Evolutionary conservation across 202 grass and related monocot genomes (phyloP).

Genomic region (Digitaria exilis): DNA sequence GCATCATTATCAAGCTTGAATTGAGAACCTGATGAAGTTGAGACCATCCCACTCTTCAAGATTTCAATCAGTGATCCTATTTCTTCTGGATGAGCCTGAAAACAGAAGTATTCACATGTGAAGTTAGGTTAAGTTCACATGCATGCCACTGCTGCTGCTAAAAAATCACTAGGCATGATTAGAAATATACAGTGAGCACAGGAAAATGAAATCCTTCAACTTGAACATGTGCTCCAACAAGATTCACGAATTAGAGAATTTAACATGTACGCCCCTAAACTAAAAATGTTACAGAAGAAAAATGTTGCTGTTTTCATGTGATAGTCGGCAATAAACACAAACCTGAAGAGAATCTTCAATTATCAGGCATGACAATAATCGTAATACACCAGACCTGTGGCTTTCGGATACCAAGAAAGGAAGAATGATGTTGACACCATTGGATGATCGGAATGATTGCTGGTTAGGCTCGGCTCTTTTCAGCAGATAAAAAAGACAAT

Average conservation of each 20-base stretch:
- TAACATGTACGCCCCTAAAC: background rate
- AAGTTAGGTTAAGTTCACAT: slow-evolving; percentile 27
- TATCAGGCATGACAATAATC: slow-evolving; percentile 89
- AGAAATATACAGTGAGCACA: slow-evolving; percentile 25
- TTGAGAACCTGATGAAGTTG: slow-evolving; percentile 84
- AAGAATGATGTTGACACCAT: slow-evolving; percentile 84
- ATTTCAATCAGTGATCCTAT: slow-evolving; percentile 88
- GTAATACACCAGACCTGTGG: slow-evolving; percentile 83
- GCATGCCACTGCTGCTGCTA: slow-evolving; percentile 1
- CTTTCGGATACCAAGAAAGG: slow-evolving; percentile 83
- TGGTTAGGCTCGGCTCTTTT: slow-evolving; percentile 96
- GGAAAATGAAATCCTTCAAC: slow-evolving; percentile 20
- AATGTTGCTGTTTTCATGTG: slow-evolving; percentile 16
- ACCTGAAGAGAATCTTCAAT: slow-evolving; percentile 99
- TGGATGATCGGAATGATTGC: slow-evolving; percentile 86
- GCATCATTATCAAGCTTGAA: slow-evolving; percentile 93
- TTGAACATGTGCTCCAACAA: slow-evolving; percentile 21
- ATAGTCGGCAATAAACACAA: slow-evolving; percentile 20
- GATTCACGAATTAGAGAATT: slow-evolving; percentile 24
- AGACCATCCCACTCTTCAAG: slow-evolving; percentile 95
- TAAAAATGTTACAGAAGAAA: slow-evolving; percentile 34
- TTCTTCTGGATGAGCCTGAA: slow-evolving; percentile 97
- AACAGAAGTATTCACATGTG: slow-evolving; percentile 38
- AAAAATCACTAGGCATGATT: slow-evolving; percentile 27
- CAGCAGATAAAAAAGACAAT: slow-evolving; percentile 97